Base-by-base conservation (phyloP, 139 green algal genomes). In the Coelastrella sp. region DNA sequence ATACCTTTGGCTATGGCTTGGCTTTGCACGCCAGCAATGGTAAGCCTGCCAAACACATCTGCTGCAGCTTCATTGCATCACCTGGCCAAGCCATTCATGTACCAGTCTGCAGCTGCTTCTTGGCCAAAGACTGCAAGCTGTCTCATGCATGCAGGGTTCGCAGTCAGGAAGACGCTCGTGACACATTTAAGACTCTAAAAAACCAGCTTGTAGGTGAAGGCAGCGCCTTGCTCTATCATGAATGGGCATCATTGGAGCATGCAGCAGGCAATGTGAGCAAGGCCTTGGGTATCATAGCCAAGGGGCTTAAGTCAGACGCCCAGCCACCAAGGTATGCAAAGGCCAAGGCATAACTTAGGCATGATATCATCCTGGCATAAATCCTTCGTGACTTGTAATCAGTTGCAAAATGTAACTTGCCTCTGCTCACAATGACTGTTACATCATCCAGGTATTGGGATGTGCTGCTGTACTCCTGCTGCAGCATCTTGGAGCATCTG, bases 111-210 rank as follows among this genome's bases (percentile, higher is more conserved):
- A 17, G 24, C 24, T 80, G 17, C 20, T 78, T n/a, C 74, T 80
- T 14, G 25, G 10, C 57, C 24, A 15, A 17, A 8, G 57, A 7
- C 12, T 59, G 24, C 9, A n/a, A 20, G 10, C 24, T 76, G 15
- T 76, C 17, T 24, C 17, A 7, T 76, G 68, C 68, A 49, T 15
- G 66, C 80, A 92, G 68, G 84, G 56, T 58, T 19, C 25, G 27
- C 9, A 90, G 87, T 60, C 83, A 61, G 10, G 97, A 98, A 76
- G 97, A 99, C 63, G 97, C 95, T 3, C 90, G 96, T 6, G 97
- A 98, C 86, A 96, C 96, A 0, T 96, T 98, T 90, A 98, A 99
- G 91, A 96, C 92, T 27, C 93, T 99, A 14, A 97, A 96, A 74
- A 96, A 95, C 83, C 94, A 97, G 88, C 90, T 93, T 19, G 94